Conservation (phyloP, 2,329 filamentous ascomycete genomes). For the Talaromyces islandicus region DNA sequence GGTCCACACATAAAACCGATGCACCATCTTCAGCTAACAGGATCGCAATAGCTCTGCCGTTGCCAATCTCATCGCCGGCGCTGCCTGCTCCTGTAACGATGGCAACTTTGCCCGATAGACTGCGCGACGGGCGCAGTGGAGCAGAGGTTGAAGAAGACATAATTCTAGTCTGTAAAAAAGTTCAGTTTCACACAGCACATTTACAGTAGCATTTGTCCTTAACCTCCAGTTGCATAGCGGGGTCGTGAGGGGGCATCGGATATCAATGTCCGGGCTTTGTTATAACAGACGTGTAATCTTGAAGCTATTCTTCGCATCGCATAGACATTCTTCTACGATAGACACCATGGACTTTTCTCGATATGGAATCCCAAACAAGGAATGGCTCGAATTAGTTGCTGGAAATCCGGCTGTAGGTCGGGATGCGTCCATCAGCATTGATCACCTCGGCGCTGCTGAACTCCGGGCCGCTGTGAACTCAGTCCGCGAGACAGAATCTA, state of each 20-base stretch:
- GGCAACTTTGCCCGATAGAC: constrained; percentile 21
- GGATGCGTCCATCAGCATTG: background rate
- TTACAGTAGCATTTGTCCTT: background rate
- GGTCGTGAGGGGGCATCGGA: background rate
- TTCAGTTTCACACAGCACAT: background rate
- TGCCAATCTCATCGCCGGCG: constrained; percentile 18
- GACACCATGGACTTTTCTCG: background rate
- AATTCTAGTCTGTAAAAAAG: background rate
- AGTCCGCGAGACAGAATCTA: background rate
- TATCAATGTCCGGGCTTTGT: background rate
- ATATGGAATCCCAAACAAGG: background rate
- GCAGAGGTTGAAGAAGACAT: background rate
- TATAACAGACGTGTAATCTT: background rate
- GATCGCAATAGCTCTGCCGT: constrained; percentile 24
- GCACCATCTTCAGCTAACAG: constrained; percentile 23
- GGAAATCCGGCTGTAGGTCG: background rate
- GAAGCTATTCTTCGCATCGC: background rate
- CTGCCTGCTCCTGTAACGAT: constrained; percentile 27
- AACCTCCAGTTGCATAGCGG: background rate
- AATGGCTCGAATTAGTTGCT: background rate
- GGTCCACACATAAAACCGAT: constrained; percentile 20
- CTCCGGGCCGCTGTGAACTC: background rate
- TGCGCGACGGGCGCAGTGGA: background rate
- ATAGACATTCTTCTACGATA: background rate
- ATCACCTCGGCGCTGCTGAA: background rate